phyloP scores from a whole-genome alignment of 208 protist species.

The Crithidia bombi region DNA sequence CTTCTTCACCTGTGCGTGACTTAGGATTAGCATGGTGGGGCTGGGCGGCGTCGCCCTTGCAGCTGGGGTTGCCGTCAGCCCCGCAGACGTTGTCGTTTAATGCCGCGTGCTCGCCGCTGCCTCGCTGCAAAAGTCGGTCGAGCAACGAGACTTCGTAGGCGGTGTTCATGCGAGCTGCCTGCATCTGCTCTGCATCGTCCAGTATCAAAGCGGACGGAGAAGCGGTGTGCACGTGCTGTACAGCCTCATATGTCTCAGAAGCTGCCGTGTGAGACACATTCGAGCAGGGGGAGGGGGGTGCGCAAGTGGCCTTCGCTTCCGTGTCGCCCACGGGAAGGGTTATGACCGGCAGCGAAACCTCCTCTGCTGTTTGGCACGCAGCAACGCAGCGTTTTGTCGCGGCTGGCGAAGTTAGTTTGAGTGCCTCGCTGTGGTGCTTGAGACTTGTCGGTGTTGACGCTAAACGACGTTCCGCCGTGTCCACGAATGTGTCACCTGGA shows the following conservation, averaged over 20 bases:
- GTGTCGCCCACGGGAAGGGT: no score
- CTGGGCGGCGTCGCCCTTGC: no score
- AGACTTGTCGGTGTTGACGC: no score
- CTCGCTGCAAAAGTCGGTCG: neutral
- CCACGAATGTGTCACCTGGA: no score
- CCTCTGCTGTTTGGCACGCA: neutral
- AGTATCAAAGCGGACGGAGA: neutral
- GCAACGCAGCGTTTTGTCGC: neutral
- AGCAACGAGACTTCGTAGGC: conserved; percentile 10
- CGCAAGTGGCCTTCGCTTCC: neutral
- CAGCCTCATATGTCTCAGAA: neutral
- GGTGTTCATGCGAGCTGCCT: neutral
- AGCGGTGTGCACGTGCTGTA: neutral
- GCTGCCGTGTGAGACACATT: no score
- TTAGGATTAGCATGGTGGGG: no score
- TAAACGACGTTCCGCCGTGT: no score
- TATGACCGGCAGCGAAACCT: no score
- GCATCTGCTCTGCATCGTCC: neutral
- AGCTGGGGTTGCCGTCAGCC: no score
- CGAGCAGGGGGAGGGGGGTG: neutral
- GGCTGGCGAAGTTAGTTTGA: neutral
- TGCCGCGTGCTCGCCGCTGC: no score
- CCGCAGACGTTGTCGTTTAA: no score
- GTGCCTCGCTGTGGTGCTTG: neutral
- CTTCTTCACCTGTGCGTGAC: no score